phyloP scores from a whole-genome alignment of 179 eudicot genomes.

The Beta macrorhiza region DNA sequence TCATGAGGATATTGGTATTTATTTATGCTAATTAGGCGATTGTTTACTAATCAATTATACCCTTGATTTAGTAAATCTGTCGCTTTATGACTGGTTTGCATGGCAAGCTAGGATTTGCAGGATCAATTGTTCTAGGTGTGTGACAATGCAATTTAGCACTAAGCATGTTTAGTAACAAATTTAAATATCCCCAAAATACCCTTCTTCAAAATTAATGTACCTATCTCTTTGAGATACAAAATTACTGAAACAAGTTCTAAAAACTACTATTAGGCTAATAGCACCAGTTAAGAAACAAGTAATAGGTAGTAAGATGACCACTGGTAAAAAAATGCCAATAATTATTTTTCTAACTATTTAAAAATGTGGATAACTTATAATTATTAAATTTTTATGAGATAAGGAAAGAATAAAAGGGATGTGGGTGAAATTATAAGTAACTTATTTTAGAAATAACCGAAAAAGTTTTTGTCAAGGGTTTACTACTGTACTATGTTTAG shows the following conservation, averaged over 20 bases:
- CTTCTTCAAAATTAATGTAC: not conserved
- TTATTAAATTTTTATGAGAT: too few species aligned
- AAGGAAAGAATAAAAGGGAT: not conserved
- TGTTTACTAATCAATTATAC: conserved; percentile 16
- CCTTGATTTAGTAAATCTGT: conserved; percentile 21
- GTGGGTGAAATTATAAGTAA: not conserved
- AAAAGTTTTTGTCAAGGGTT: not conserved
- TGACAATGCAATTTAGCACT: not conserved
- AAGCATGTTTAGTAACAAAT: not conserved
- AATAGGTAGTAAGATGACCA: not conserved
- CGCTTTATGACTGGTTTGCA: not conserved
- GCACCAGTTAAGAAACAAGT: too few species aligned
- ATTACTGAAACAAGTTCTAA: too few species aligned
- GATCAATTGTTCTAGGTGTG: not conserved
- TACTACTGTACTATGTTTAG: not conserved
- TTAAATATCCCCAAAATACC: not conserved
- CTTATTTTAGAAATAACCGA: too few species aligned
- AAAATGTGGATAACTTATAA: not conserved
- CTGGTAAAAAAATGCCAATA: not conserved
- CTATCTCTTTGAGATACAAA: not conserved
- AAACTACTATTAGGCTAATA: too few species aligned
- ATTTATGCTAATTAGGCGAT: not conserved
- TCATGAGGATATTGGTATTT: conserved; percentile 18
- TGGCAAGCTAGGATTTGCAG: not conserved
- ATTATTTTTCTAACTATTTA: too few species aligned